Conservation (phyloP, 176 grass and related monocot genomes). For the Paspalum notatum region DNA sequence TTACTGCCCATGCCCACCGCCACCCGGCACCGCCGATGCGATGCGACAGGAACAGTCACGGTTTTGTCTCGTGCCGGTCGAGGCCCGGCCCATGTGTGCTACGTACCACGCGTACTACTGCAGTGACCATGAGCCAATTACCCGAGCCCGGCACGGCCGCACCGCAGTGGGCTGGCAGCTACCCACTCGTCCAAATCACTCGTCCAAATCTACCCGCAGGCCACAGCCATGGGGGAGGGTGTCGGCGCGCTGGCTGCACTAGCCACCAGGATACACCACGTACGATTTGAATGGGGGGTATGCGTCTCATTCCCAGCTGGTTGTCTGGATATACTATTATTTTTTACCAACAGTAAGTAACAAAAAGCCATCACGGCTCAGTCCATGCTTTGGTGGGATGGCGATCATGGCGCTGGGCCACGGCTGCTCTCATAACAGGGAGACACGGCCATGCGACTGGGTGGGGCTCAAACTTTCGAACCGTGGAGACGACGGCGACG, state of each 20-base stretch:
- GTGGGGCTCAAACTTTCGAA: too few species aligned
- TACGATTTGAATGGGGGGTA: not conserved
- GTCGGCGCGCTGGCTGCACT: constrained; percentile 4
- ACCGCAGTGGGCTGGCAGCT: too few species aligned
- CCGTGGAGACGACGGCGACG: too few species aligned
- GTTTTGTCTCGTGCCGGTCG: not conserved
- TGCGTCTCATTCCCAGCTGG: not conserved
- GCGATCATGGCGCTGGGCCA: constrained; percentile 10
- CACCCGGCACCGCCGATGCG: not conserved
- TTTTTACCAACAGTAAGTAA: constrained; percentile 24
- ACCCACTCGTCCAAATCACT: not conserved
- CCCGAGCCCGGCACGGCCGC: not conserved
- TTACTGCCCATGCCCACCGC: too few species aligned
- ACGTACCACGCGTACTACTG: not conserved
- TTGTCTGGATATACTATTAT: not conserved
- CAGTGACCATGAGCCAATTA: not conserved
- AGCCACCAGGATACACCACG: constrained; percentile 2
- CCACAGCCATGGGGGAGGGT: not conserved
- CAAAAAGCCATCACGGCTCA: too few species aligned
- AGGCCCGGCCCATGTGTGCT: not conserved
- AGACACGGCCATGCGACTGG: not conserved
- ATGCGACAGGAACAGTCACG: not conserved
- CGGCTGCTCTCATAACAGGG: not conserved
- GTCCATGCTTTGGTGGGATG: too few species aligned
- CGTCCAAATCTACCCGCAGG: not conserved